These are phyloP conservation scores for Nepenthes mirabilis DNA, from an alignment of 148 eudicot genomes.

Conservation along the genomic window DNA sequence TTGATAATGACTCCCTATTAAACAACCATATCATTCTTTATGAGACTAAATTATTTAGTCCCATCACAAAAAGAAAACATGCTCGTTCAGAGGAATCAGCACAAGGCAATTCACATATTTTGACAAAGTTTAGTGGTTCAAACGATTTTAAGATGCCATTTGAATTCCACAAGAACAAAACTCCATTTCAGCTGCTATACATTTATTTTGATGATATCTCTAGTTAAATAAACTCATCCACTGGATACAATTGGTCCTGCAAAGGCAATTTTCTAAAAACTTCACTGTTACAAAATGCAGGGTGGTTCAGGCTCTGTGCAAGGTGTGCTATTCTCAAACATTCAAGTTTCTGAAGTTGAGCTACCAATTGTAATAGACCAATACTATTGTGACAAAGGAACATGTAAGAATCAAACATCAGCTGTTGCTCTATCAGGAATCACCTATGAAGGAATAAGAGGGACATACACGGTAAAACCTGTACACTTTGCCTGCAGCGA, in stretches of 20 bases:
- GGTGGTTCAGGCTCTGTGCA: slow-evolving; percentile 89
- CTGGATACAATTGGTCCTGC: no score
- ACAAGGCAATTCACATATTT: not conserved
- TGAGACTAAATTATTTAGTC: no score
- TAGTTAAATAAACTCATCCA: no score
- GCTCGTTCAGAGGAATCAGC: no score
- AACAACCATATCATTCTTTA: no score
- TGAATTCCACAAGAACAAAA: no score
- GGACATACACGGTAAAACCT: slow-evolving; percentile 89
- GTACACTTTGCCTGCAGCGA: slow-evolving; percentile 94
- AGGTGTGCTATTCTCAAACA: slow-evolving; percentile 70
- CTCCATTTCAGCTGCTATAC: no score
- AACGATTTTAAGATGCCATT: no score
- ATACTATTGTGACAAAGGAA: slow-evolving; percentile 73
- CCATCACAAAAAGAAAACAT: no score
- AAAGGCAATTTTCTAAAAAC: no score
- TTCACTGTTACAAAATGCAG: slow-evolving; percentile 21
- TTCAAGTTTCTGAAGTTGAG: slow-evolving; percentile 71
- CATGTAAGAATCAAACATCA: slow-evolving; percentile 64
- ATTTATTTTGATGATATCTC: no score
- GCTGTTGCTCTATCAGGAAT: slow-evolving; percentile 84
- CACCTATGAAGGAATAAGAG: slow-evolving; percentile 56
- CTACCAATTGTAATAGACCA: slow-evolving; percentile 86
- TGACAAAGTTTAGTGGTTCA: not conserved
- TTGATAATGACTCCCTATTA: no score